Percentiles rank a stretch among this genome's conserved stretches.
Conservation (phyloP, 768 basidiomycete genomes). For the Leccinum truebloodii region DNA sequence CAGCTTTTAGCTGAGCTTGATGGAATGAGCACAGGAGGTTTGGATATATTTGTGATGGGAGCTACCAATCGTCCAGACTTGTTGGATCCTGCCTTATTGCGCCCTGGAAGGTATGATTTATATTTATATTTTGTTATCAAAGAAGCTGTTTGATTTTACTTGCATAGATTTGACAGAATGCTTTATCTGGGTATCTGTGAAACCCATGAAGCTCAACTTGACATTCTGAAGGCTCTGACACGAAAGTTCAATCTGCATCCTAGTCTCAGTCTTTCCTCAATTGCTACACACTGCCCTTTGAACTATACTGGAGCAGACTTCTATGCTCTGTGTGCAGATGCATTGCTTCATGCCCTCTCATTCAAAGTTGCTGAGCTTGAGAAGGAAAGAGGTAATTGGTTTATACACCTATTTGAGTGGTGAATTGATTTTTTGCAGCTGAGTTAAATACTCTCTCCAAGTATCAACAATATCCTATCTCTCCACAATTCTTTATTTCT, state of each 20-base stretch:
- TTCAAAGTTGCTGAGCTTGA: constrained; percentile 83
- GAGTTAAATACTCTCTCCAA: constrained; percentile 48
- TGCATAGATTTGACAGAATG: constrained; percentile 88
- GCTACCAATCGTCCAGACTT: constrained; percentile 95
- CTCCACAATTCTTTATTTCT: constrained; percentile 87
- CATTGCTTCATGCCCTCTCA: constrained; percentile 93
- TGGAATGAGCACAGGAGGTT: constrained; percentile 72
- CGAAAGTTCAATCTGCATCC: constrained; percentile 86
- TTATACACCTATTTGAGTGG: not conserved
- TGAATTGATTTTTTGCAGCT: constrained; percentile 7
- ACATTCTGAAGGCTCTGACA: constrained; percentile 88
- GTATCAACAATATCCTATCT: constrained; percentile 59
- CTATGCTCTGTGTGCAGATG: constrained; percentile 96
- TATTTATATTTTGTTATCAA: not conserved
- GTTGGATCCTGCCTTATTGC: constrained; percentile 83
- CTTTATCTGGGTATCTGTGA: constrained; percentile 93
- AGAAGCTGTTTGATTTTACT: not conserved
- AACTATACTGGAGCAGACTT: constrained; percentile 98
- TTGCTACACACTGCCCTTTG: constrained; percentile 82
- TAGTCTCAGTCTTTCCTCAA: constrained; percentile 53
- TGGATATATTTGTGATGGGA: constrained; percentile 90
- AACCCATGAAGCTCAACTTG: constrained; percentile 79
- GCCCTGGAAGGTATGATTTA: constrained; percentile 74
- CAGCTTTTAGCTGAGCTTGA: constrained; percentile 93
- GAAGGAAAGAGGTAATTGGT: constrained; percentile 56